A percentile compares a stretch with the other conserved stretches of the same genome.
These are phyloP conservation scores for Hansenula sp. DNA, from an alignment of 1,139 yeast genomes.

Conservation along the genomic window DNA sequence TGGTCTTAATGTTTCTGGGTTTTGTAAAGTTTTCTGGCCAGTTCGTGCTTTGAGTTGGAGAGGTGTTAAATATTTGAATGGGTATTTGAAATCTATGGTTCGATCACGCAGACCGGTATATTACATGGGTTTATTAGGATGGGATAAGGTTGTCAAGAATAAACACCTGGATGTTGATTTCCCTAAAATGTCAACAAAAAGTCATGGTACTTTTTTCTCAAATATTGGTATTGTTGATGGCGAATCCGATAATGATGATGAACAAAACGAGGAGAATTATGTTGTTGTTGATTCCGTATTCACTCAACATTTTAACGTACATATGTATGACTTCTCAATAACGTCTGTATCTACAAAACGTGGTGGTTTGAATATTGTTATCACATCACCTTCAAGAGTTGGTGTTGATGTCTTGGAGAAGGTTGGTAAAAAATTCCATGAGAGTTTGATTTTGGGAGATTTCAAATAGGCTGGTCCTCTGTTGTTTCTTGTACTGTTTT, in stretches of 20 bases:
- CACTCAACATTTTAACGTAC: not conserved
- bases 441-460: not conserved
- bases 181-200: not conserved
- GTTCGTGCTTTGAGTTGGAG: not conserved
- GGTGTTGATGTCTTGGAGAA: not conserved
- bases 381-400: not conserved
- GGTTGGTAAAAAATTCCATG: not conserved
- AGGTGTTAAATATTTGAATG: not conserved
- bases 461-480: not conserved
- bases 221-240: not conserved
- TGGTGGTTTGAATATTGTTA: not conserved
- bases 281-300: not conserved
- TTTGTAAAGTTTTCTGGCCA: too few relatives aligned
- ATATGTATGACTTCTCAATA: not conserved
- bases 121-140: not conserved
- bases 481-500: not conserved
- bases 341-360: not conserved
- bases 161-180: not conserved
- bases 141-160: not conserved
- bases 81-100: not conserved
- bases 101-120: not conserved
- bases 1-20: not conserved
- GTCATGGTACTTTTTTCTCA: not conserved
- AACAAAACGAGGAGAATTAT: not conserved
- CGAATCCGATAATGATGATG: not conserved